Base-by-base conservation (phyloP, 352 stramenopile genomes). In the Pythium dissimile region DNA sequence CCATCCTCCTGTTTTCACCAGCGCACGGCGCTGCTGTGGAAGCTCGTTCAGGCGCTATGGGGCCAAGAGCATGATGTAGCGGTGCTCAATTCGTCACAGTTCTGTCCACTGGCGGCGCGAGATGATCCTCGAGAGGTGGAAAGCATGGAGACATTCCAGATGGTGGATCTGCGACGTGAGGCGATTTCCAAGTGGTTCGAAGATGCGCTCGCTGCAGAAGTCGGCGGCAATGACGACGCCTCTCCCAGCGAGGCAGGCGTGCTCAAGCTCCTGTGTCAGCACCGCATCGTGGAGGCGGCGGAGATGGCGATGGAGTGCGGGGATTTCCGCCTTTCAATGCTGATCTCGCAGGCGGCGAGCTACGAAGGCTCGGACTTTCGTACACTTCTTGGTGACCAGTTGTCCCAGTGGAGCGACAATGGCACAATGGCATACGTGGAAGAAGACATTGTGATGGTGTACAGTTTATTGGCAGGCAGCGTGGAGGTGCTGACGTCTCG, bases 131-230 rank as follows among this genome's bases (percentile, higher is more conserved):
- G 67, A 41, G 81, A 85, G 59, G 54, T 80, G 23, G 81, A 91
- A 56, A 86, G 67, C 30, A 52, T 86, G 32, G 73, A 89, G 56
- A 85, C 62, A 8, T 87, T 87, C 46, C 81, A 84, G 47, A 82
- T 69, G 41, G 64, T 89, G 9, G 81, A 91, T 50, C 48, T 91
- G 39, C 78, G 83, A 2, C 80, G 84, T 16, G 78, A 90, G 51
- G 78, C 79, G 0, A 84, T 90, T 16, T 88, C 81, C 4, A 82
- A 73, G 41, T 93, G 84, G 84, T 86, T 93, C 51, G 81, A 91
- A 60, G 50, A 60, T 23, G 76, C 80, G 1, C 43, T 88, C 5
- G 16, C n/a, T 0, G 58, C 34, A 7, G 44, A 54, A 16, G 15
- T 47, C 26, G 16, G 16, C 28, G n/a, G 16, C 3, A 18, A 21